Conservation (phyloP, 768 basidiomycete genomes). For the Podaxis rugospora region DNA sequence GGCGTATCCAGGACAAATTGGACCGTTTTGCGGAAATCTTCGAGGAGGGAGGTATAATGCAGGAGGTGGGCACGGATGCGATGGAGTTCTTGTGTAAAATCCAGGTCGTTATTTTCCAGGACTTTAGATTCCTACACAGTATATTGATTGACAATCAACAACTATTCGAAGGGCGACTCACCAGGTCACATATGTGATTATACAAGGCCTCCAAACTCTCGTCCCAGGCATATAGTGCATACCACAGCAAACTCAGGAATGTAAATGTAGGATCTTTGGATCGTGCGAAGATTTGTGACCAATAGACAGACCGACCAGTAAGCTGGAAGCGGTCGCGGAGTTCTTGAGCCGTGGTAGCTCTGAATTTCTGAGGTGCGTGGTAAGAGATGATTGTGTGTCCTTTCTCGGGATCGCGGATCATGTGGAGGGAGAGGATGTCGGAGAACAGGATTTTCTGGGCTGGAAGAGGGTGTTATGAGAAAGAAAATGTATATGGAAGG, state of each 20-base stretch:
- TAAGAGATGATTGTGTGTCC: conserved; percentile 39
- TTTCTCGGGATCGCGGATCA: conserved; percentile 26
- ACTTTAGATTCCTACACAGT: conserved; percentile 35
- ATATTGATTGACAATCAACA: neutral
- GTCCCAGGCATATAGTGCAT: conserved; percentile 51
- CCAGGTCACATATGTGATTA: conserved; percentile 36
- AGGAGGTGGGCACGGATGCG: conserved; percentile 49
- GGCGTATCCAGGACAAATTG: conserved; percentile 35
- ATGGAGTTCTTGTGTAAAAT: conserved; percentile 45
- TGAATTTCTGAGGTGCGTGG: conserved; percentile 24
- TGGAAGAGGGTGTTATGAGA: neutral
- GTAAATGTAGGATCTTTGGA: conserved; percentile 45
- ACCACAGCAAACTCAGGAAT: conserved; percentile 44
- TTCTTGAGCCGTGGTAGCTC: conserved; percentile 26
- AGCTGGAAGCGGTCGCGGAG: conserved; percentile 33
- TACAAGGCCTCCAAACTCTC: conserved; percentile 44
- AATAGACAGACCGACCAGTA: conserved; percentile 32
- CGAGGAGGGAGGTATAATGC: conserved; percentile 43
- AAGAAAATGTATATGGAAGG: neutral
- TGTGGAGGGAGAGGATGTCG: conserved; percentile 36
- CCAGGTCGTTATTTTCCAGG: conserved; percentile 17
- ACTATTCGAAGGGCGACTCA: conserved; percentile 18
- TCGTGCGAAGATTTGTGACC: conserved; percentile 27
- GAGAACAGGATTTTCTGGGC: conserved; percentile 25
- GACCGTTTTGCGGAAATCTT: conserved; percentile 44